These are phyloP conservation scores for Penicillium manginii DNA, from an alignment of 495 filamentous ascomycete species.

Conservation along the genomic window DNA sequence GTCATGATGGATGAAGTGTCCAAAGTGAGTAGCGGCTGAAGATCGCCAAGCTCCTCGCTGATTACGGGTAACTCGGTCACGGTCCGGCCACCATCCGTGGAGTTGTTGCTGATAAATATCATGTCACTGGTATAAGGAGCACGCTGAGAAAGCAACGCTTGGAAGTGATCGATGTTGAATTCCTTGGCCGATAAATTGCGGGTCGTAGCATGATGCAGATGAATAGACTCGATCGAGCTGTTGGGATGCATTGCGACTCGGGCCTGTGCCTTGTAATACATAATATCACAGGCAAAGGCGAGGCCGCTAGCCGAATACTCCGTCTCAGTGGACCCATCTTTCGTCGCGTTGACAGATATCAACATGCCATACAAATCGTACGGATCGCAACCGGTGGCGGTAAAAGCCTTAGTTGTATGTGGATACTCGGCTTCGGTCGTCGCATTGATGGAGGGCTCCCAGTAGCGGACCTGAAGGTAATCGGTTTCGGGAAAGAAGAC, in stretches of 20 bases:
- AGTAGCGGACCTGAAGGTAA: conserved; percentile 45
- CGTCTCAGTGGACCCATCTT: conserved; percentile 5
- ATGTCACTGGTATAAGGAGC: conserved; percentile 47
- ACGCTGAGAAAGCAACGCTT: conserved; percentile 37
- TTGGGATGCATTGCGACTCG: conserved; percentile 44
- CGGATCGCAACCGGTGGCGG: conserved; percentile 33
- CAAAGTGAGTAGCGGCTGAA: conserved; percentile 37
- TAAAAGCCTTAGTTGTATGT: conserved; percentile 32
- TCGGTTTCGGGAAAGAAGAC: conserved; percentile 37
- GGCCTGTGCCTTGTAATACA: conserved; percentile 38
- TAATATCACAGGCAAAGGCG: conserved; percentile 43
- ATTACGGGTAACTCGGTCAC: conserved; percentile 43
- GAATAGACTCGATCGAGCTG: conserved; percentile 40
- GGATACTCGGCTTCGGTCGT: conserved; percentile 16
- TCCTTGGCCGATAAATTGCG: conserved; percentile 21
- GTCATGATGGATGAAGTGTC: conserved; percentile 42
- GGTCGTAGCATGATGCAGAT: conserved; percentile 24
- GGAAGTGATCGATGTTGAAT: conserved; percentile 44
- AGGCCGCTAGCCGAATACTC: conserved; percentile 33
- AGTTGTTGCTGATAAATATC: conserved; percentile 38
- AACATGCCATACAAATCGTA: conserved; percentile 46
- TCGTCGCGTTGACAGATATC: conserved; percentile 39
- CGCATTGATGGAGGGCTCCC: conserved; percentile 37
- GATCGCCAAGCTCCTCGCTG: conserved; percentile 40
- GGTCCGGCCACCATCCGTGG: conserved; percentile 32